Conservation (phyloP, 768 basidiomycete species). For the Leccinum barrowsii region DNA sequence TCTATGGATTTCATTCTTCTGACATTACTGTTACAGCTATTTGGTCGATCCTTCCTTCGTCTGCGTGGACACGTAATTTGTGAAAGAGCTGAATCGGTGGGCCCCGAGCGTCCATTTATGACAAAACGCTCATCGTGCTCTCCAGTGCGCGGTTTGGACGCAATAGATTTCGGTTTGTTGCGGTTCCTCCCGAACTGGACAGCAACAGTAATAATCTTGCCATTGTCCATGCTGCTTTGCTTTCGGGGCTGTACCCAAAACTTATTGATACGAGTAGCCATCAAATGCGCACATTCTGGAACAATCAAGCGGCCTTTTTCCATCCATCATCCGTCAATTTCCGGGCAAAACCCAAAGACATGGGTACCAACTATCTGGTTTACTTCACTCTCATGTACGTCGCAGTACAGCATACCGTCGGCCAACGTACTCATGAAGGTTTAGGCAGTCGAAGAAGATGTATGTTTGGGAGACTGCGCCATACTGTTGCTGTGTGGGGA, state of each 20-base stretch:
- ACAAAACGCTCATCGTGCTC: constrained; percentile 9
- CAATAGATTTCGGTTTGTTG: constrained; percentile 70
- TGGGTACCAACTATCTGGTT: constrained; percentile 68
- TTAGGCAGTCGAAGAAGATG: constrained; percentile 88
- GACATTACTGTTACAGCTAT: constrained; percentile 48
- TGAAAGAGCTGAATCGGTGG: constrained; percentile 69
- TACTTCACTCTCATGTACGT: constrained; percentile 89
- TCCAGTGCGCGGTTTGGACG: constrained; percentile 74
- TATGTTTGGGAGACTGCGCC: constrained; percentile 91
- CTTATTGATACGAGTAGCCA: constrained; percentile 52
- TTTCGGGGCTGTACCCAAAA: constrained; percentile 89
- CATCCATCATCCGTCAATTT: constrained; percentile 95
- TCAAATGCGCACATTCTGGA: constrained; percentile 75
- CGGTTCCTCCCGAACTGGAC: constrained; percentile 69
- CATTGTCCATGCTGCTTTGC: constrained; percentile 77
- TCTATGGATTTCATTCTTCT: constrained; percentile 2
- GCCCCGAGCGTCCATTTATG: neutral
- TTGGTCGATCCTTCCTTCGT: constrained; percentile 88
- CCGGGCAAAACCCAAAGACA: constrained; percentile 58
- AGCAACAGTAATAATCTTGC: constrained; percentile 59
- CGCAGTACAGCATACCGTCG: neutral
- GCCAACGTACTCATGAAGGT: constrained; percentile 6
- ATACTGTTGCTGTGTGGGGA: constrained; percentile 87
- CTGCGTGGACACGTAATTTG: constrained; percentile 56
- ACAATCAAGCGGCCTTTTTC: constrained; percentile 73